Percentiles rank a stretch among this genome's conserved stretches.
Evolutionary conservation across 192 early-diverging fungal genomes (phyloP).

Genomic region (Gonapodya prolifera): DNA sequence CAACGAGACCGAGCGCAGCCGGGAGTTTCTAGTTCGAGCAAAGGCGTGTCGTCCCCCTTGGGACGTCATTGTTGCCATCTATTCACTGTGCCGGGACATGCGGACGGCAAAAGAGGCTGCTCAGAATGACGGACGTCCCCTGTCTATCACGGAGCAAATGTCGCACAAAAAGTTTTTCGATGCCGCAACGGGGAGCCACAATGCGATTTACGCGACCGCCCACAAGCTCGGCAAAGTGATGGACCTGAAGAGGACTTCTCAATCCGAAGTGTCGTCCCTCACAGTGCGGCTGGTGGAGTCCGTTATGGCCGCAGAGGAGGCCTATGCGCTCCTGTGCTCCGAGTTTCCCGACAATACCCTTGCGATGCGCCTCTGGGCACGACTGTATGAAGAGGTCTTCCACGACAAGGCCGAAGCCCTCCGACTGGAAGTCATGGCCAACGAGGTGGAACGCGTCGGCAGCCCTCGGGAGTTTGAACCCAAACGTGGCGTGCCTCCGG

Average conservation of each 20-base stretch:
- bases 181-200: background rate
- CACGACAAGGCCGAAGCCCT: background rate
- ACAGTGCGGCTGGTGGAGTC: background rate
- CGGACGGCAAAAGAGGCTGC: background rate
- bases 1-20: background rate
- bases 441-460: background rate
- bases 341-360: background rate
- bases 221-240: background rate
- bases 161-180: constrained; percentile 1
- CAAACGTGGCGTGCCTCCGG: background rate
- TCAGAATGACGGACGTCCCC: background rate
- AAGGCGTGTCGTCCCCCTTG: background rate
- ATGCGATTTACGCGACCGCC: background rate
- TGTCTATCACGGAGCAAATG: background rate
- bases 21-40: background rate
- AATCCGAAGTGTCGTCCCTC: background rate
- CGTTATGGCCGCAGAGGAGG: background rate
- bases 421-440: background rate
- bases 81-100: background rate
- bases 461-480: background rate
- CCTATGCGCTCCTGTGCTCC: background rate
- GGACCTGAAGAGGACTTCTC: background rate
- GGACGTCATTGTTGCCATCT: background rate
- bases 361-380: background rate
- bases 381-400: background rate